phyloP scores from a whole-genome alignment of 1,284 basidiomycete species.

The Apiotrichum mycotoxinovorans region DNA sequence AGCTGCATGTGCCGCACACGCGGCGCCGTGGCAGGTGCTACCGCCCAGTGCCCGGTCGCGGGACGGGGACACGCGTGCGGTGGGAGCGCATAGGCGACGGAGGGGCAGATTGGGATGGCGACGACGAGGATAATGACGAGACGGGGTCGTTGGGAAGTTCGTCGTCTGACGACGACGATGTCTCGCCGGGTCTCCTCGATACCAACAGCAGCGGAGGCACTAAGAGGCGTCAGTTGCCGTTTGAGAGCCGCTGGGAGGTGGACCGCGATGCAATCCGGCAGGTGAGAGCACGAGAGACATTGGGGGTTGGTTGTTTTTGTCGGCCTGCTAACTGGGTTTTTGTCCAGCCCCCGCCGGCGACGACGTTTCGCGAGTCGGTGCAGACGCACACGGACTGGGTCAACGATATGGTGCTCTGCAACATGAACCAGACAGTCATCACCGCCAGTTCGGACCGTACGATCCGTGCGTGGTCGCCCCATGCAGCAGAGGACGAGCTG shows the following conservation, averaged over 20 bases:
- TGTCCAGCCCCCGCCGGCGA: constrained; percentile 30
- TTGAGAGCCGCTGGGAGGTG: constrained; percentile 74
- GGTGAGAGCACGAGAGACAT: no score
- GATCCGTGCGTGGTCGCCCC: constrained; percentile 90
- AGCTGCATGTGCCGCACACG: constrained; percentile 68
- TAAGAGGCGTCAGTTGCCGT: constrained; percentile 52
- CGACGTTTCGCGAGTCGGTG: constrained; percentile 70
- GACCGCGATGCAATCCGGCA: constrained; percentile 51
- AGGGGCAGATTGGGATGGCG: constrained; percentile 62
- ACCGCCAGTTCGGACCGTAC: constrained; percentile 96
- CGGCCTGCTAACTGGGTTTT: no score
- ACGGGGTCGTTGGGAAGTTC: not conserved
- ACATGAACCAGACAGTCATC: constrained; percentile 87
- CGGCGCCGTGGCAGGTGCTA: constrained; percentile 50
- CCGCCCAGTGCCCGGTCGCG: constrained; percentile 24
- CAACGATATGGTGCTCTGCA: constrained; percentile 89
- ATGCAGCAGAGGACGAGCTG: constrained; percentile 56
- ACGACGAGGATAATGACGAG: constrained; percentile 54
- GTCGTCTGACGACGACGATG: not conserved
- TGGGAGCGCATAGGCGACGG: constrained; percentile 46
- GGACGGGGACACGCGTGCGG: constrained; percentile 23
- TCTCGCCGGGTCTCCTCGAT: not conserved
- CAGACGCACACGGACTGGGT: constrained; percentile 94
- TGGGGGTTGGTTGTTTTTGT: no score
- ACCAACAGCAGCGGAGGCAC: not conserved